A percentile compares a stretch with the other conserved stretches of the same genome.
Evolutionary conservation across 768 basidiomycete genomes (phyloP).

Genomic region (Hirschioporus abietinus): DNA sequence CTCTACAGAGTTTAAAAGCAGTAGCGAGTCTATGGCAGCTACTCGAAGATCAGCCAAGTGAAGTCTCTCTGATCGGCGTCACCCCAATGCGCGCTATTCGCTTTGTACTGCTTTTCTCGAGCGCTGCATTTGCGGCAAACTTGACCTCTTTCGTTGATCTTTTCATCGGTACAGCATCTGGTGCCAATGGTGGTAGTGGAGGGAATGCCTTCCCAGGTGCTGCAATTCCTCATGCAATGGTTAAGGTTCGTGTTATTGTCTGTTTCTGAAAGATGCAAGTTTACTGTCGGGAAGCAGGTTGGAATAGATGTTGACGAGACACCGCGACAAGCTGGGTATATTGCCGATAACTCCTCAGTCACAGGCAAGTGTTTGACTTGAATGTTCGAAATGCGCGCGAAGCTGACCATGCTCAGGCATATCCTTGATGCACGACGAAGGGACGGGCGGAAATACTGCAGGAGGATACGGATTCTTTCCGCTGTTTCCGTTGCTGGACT

Average conservation of each 20-base stretch:
- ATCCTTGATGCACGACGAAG: conserved; percentile 50
- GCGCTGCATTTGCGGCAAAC: conserved; percentile 14
- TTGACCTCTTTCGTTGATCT: conserved; percentile 44
- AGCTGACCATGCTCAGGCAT: conserved; percentile 32
- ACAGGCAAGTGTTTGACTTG: conserved; percentile 12
- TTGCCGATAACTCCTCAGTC: conserved; percentile 34
- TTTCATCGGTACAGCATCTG: conserved; percentile 46
- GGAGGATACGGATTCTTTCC: conserved; percentile 51
- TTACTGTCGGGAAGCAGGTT: conserved; percentile 25
- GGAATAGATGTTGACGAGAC: conserved; percentile 46
- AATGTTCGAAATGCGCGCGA: conserved; percentile 13
- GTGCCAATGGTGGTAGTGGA: conserved; percentile 39
- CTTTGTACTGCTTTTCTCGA: neutral
- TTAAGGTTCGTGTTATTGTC: conserved; percentile 30
- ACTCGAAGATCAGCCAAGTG: neutral
- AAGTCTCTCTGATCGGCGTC: neutral
- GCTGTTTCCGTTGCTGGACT: conserved; percentile 40
- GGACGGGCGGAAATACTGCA: conserved; percentile 45
- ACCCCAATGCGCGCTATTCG: neutral
- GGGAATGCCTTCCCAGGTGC: conserved; percentile 48
- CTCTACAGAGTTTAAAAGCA: neutral
- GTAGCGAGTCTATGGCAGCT: neutral
- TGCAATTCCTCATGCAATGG: conserved; percentile 48
- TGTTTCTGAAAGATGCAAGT: neutral
- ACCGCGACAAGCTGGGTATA: conserved; percentile 46